phyloP scores from a whole-genome alignment of 306 rosid species.

The Comarum palustre region DNA sequence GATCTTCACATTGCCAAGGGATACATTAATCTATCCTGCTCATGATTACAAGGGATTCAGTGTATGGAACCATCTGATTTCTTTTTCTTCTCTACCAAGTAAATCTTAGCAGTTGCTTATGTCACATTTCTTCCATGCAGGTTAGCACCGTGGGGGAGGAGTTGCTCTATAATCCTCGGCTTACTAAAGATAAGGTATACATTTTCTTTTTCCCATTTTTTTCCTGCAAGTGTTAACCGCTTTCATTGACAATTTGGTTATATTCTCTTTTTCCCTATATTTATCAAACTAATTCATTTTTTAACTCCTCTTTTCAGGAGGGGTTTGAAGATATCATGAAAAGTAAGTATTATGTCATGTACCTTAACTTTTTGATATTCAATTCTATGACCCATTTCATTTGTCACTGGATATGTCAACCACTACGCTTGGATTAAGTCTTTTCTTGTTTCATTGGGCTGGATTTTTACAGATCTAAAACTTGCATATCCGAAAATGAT shows the following conservation, averaged over 20 bases:
- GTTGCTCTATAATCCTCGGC: conserved; percentile 66
- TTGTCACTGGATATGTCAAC: background rate
- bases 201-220: background rate
- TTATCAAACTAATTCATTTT: background rate
- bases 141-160: conserved; percentile 87
- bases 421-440: conserved; percentile 7
- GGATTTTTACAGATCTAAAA: conserved; percentile 66
- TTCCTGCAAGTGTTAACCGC: background rate
- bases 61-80: conserved; percentile 38
- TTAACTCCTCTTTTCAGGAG: conserved; percentile 56
- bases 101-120: conserved; percentile 26
- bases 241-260: background rate
- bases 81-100: conserved; percentile 15
- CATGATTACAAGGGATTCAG: conserved; percentile 94
- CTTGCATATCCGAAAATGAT: conserved; percentile 90
- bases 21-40: conserved; percentile 75
- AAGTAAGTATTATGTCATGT: conserved; percentile 52
- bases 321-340: conserved; percentile 73
- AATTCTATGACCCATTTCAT: background rate
- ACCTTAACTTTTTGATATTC: background rate
- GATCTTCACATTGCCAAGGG: conserved; percentile 79
- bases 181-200: conserved; percentile 73
- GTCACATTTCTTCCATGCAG: conserved; percentile 43
- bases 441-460: background rate
- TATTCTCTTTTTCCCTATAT: background rate